Percentiles rank a stretch among this genome's conserved stretches.
Conservation (phyloP, 345 rosid species). For the Sonneratia alba region DNA sequence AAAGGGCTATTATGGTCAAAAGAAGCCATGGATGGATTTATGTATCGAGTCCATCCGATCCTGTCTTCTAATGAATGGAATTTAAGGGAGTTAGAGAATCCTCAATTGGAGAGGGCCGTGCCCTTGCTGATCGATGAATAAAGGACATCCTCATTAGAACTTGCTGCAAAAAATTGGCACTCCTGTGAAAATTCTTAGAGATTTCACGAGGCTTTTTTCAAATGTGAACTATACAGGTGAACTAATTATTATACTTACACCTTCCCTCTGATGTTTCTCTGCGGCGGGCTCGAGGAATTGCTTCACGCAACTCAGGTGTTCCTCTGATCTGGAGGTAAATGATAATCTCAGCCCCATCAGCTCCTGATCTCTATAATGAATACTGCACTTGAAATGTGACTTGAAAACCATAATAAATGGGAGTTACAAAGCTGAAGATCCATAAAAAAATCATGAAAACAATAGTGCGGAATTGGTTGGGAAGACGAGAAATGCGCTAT, state of each 20-base stretch:
- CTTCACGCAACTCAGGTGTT: background rate
- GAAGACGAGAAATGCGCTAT: background rate
- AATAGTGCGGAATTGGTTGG: background rate
- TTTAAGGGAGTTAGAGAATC: no score
- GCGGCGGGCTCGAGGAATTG: background rate
- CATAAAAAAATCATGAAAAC: background rate
- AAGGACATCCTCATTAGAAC: background rate
- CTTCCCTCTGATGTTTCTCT: background rate
- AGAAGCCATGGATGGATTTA: no score
- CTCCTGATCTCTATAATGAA: background rate
- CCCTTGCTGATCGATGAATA: no score
- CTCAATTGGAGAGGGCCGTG: no score
- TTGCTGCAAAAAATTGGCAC: background rate
- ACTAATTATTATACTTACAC: background rate
- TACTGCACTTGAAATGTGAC: background rate
- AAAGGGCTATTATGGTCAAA: no score
- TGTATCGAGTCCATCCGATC: no score
- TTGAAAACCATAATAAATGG: background rate
- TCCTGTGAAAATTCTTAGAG: background rate
- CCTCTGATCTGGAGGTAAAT: slow-evolving; percentile 2
- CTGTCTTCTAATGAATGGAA: no score
- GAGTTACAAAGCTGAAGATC: background rate
- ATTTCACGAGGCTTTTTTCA: background rate
- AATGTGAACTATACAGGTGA: background rate
- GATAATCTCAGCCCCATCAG: background rate